phyloP scores from a whole-genome alignment of 805 yeast species.

The Debaryomyces tyrocola region DNA sequence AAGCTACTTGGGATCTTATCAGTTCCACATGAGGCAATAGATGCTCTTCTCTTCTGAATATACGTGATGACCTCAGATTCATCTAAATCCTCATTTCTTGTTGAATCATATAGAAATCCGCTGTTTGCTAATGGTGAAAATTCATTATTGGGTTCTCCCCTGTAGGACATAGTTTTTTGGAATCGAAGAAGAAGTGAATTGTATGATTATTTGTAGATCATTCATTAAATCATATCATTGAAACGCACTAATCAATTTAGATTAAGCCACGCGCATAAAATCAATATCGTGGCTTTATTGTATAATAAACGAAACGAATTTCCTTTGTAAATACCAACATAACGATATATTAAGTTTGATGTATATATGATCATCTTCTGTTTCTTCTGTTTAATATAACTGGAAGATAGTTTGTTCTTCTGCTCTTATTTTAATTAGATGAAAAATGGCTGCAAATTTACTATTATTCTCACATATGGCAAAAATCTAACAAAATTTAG shows the following conservation, averaged over 20 bases:
- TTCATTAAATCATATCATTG: background rate
- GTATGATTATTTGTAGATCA: background rate
- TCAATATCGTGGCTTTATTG: background rate
- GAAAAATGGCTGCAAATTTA: no score
- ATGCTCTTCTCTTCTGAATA: slow-evolving; percentile 39
- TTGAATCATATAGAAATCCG: background rate
- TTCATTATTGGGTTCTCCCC: background rate
- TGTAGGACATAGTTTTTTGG: background rate
- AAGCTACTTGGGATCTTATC: slow-evolving; percentile 14
- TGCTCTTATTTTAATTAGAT: no score
- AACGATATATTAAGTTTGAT: no score
- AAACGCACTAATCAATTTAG: background rate
- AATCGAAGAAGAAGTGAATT: background rate
- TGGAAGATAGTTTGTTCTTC: no score
- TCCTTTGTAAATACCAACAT: no score
- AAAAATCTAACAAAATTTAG: no score
- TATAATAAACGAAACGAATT: no score
- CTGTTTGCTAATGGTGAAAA: background rate
- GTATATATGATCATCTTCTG: no score
- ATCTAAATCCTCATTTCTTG: slow-evolving; percentile 17
- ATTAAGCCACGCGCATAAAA: background rate
- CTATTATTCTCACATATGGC: no score
- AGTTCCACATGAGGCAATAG: slow-evolving; percentile 35
- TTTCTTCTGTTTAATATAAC: no score
- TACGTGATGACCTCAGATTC: slow-evolving; percentile 39